Base-by-base conservation (phyloP, 352 stramenopile genomes). In the Blastocystis sp. region DNA sequence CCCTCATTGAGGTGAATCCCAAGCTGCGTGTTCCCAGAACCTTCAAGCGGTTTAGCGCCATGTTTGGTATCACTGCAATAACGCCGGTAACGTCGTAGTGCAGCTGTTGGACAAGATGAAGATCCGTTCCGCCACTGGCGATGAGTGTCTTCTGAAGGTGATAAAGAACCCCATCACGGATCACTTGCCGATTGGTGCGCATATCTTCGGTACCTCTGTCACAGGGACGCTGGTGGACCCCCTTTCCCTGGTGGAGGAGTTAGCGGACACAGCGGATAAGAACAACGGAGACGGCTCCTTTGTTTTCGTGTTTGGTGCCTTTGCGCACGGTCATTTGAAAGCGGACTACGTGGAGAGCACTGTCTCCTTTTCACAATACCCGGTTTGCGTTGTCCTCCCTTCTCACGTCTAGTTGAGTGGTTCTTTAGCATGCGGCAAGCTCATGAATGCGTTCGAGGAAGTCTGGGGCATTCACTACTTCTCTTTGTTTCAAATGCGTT, bases 21-120 rank as follows among this genome's bases (percentile, higher is more conserved):
- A 94, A 98, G 91, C 97, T 98, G 92, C 94, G 97, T 61, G 97
- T 99, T 90, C 97, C 97, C 59, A 93, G 97, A 89, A 99, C 97
- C 35, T 99, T 98, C 94, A 99, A 99, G 93, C 94, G 97, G 41
- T 98, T 98, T 88, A 93, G 94, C 10, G 95, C 95, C 91, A 94
- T 98, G 61, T 98, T 98, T 94, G 94, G 95, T 97, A n/a, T n/a
- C 1, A 65, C 62, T 2, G 94, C 94, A 88, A 91, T 91, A 6
- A 82, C 94, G 16, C 92, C 93, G 91, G 89, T 2, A 41, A 63
- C 35, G 45, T 35, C 82, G 45, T 91, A 97, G 97, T 99, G 71
- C 98, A 99, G 94, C 91, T 99, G 82, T 94, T 99, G 33, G 97
- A 99, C 93, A 99, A 98, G 93, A 95, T 99, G 91, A 99, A 99